Evolutionary conservation across 2,329 filamentous ascomycete genomes (phyloP), one percentile per base, ranked within the genome.

Genomic region (Penicillium fuscoglaucum): DNA sequence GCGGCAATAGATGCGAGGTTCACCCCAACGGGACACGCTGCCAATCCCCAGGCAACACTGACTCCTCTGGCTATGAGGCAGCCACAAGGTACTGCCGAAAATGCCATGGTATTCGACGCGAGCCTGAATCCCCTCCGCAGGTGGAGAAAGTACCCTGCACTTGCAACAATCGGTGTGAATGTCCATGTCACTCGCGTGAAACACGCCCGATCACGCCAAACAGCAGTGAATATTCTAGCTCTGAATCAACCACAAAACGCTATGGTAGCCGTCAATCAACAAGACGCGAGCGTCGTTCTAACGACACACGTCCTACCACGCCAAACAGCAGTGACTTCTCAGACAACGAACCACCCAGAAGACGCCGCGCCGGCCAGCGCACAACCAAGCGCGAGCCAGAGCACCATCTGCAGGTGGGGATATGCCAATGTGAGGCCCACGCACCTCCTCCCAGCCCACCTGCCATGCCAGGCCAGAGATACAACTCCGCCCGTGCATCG

Each of bases 261-360:
- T 19, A 33, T 19, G 24, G 12, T 19, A 24, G 24, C n/a, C 44
- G 40, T 46, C 31, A 37, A 13, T 19, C 24, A 31, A 8, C 24
- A 12, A 57, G 24, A 31, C n/a, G 19, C 24, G 29, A 35, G 40
- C 39, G 24, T 28, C 31, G 19, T n/a, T n/a, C 31, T 24, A 21
- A 10, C 15, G 15, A 52, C 7, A 29, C 48, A 9, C 47, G 24
- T 39, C 47, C 48, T 15, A 44, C 40, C 9, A 57, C 47, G 2
- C 39, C 48, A 8, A 57, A 35, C 41, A 51, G 26, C 39, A 60
- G 47, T 29, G 55, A 58, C 24, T 15, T 31, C 9, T 55, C 52
- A 6, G 57, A 55, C 35, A 39, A 48, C 31, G 50, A 47, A 17
- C 19, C 31, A 4, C 2, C 37, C 17, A 48, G n/a, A 33, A 53